Evolutionary conservation across 2,329 filamentous ascomycete genomes (phyloP).

Genomic region (Westerdykella ornata): DNA sequence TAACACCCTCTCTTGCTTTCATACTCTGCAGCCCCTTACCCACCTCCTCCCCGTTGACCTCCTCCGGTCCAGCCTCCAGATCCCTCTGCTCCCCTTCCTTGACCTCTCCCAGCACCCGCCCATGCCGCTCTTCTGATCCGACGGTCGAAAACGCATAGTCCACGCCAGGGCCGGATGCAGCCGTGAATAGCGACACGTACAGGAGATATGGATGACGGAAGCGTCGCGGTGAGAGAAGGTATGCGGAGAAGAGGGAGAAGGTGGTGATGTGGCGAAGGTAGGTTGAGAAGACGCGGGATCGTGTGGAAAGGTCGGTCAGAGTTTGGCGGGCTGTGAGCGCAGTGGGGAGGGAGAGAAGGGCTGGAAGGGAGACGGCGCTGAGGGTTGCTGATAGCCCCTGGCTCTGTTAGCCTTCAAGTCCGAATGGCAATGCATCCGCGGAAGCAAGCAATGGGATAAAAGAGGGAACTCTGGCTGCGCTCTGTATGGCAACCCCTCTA

Average conservation of each 20-base stretch:
- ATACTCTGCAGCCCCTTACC: slow-evolving; percentile 40
- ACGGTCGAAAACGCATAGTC: slow-evolving; percentile 26
- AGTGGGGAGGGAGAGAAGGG: slow-evolving; percentile 72
- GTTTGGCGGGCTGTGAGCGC: slow-evolving; percentile 61
- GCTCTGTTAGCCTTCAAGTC: neutral
- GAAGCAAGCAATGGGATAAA: too few species aligned
- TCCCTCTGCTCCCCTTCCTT: slow-evolving; percentile 20
- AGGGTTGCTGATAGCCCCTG: slow-evolving; percentile 87
- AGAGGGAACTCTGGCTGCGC: slow-evolving; percentile 4
- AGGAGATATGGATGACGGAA: slow-evolving; percentile 82
- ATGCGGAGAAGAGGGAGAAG: slow-evolving; percentile 69
- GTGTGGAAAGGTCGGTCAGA: slow-evolving; percentile 54
- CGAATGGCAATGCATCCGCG: slow-evolving; percentile 1
- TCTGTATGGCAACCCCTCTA: neutral
- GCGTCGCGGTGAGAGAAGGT: slow-evolving; percentile 64
- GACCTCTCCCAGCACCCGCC: slow-evolving; percentile 13
- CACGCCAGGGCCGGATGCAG: slow-evolving; percentile 39
- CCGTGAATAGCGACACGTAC: slow-evolving; percentile 68
- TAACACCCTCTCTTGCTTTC: slow-evolving; percentile 39
- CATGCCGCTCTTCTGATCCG: neutral
- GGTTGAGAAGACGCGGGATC: slow-evolving; percentile 47
- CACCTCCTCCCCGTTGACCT: slow-evolving; percentile 48
- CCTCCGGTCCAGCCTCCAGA: slow-evolving; percentile 33
- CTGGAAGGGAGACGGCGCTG: slow-evolving; percentile 68
- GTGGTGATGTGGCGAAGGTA: slow-evolving; percentile 64